Base-by-base conservation (phyloP, 768 basidiomycete species). In the Lactifluus echinatus region DNA sequence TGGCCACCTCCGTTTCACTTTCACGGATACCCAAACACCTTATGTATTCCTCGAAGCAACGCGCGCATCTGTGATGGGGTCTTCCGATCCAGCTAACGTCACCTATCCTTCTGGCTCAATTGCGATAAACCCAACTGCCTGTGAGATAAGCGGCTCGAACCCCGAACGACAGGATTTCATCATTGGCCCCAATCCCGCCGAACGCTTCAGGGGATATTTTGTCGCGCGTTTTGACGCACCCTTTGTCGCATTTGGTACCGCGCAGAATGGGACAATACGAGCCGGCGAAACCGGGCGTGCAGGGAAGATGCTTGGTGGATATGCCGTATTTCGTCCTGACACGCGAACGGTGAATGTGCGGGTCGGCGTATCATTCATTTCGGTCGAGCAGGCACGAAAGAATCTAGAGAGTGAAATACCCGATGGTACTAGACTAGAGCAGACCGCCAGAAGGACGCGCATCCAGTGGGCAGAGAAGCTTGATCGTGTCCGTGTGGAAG, bases 1-100 rank as follows among this genome's bases (percentile, higher is more conserved):
- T 3, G 87, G 84, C 0, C 85, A 89, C 66, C 73, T 89, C 1
- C 78, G 83, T 2, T 87, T 88, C 68, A 83, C 81, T 0, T 89
- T 87, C 70, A 67, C 68, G 8, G 62, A 65, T n/a, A 71, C 73
- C 6, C 49, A 62, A 5, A 11, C 65, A 48, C 84, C 84, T 0
- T 85, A 84, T 53, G 72, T 89, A 45, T 70, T 89, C 19, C 65
- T 91, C 11, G 84, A 89, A 66, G 81, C 83, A 0, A 79, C 84
- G 1, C 77, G 87, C 1, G 76, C 80, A 4, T 81, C 80, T 1
- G 74, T 85, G 15, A 72, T 84, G 31, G 81, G 84, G 3, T 82
- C 72, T 14, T 71, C 77, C 8, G 69, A 78, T 29, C 70, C 76
- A 0, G 56, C 69, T 36, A 77, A 80, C 65, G 50, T 76, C 33